Conservation (phyloP, 1,139 yeast genomes). For the Hyphopichia pseudoburtonii region DNA sequence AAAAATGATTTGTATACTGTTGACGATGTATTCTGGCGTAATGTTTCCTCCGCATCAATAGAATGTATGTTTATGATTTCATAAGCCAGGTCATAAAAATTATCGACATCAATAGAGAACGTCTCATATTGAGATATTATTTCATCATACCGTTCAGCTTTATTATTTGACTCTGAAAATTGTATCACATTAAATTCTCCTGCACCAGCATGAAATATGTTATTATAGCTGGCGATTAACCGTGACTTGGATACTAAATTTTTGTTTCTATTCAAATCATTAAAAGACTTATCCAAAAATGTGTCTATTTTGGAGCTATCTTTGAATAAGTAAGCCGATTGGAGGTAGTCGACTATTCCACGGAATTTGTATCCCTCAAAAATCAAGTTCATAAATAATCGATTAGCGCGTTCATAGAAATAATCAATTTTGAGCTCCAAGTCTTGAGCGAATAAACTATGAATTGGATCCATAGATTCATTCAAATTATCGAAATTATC, state of each 20-base stretch:
- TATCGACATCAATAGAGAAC: constrained; percentile 32
- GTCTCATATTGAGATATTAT: constrained; percentile 15
- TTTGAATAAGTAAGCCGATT: constrained; percentile 50
- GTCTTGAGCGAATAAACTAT: constrained; percentile 55
- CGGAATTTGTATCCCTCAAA: constrained; percentile 60
- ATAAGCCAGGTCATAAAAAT: constrained; percentile 59
- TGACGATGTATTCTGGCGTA: constrained; percentile 39
- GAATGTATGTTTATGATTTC: constrained; percentile 65
- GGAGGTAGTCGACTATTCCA: constrained; percentile 48
- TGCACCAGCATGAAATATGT: constrained; percentile 12
- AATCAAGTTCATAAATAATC: constrained; percentile 55
- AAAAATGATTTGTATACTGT: constrained; percentile 35
- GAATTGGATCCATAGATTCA: constrained; percentile 29
- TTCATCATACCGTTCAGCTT: too few relatives aligned
- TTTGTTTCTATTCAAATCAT: constrained; percentile 35
- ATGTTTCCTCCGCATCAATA: constrained; percentile 57
- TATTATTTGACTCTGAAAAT: too few relatives aligned
- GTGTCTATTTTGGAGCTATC: constrained; percentile 49
- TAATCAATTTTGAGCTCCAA: constrained; percentile 57
- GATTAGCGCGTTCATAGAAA: constrained; percentile 72
- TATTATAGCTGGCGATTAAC: constrained; percentile 24
- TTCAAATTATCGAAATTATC: constrained; percentile 31
- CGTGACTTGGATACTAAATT: constrained; percentile 31
- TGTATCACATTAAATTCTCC: constrained; percentile 8
- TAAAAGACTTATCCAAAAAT: constrained; percentile 37